Evolutionary conservation across 352 stramenopile species (phyloP).

Genomic region (Phytophthora cajani): DNA sequence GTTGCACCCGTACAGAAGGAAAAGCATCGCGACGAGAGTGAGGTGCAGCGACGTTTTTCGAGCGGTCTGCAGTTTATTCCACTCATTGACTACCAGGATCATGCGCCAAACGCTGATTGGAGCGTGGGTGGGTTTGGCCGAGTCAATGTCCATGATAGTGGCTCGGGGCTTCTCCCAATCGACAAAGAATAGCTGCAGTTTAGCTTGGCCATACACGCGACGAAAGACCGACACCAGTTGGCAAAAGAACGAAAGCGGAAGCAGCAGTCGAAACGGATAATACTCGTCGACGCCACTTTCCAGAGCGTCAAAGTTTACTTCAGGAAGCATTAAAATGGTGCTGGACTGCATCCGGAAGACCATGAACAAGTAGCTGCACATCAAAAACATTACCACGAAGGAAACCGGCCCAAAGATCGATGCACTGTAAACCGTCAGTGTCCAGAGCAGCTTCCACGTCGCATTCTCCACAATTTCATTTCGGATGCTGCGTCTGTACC

Average conservation of each 20-base stretch:
- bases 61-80: slow-evolving; percentile 89
- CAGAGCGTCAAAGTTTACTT: slow-evolving; percentile 56
- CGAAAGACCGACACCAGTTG: slow-evolving; percentile 80
- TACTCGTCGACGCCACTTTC: slow-evolving; percentile 82
- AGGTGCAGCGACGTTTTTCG: slow-evolving; percentile 84
- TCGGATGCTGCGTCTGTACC: slow-evolving; percentile 79
- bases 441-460: slow-evolving; percentile 55
- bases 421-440: slow-evolving; percentile 44
- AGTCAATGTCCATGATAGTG: slow-evolving; percentile 68
- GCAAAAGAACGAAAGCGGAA: slow-evolving; percentile 84
- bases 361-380: slow-evolving; percentile 92
- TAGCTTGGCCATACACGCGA: slow-evolving; percentile 81
- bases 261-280: slow-evolving; percentile 81
- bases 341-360: slow-evolving; percentile 94
- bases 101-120: slow-evolving; percentile 94
- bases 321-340: slow-evolving; percentile 91
- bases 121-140: slow-evolving; percentile 45
- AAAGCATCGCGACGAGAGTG: slow-evolving; percentile 85
- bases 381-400: slow-evolving; percentile 72
- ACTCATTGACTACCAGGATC: slow-evolving; percentile 95
- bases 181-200: slow-evolving; percentile 90
- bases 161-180: slow-evolving; percentile 93
- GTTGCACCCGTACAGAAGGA: slow-evolving; percentile 88
- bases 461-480: slow-evolving; percentile 68
- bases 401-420: slow-evolving; percentile 51